These are phyloP conservation scores for Potentilla sterilis DNA, from an alignment of 306 rosid species.

Conservation along the genomic window DNA sequence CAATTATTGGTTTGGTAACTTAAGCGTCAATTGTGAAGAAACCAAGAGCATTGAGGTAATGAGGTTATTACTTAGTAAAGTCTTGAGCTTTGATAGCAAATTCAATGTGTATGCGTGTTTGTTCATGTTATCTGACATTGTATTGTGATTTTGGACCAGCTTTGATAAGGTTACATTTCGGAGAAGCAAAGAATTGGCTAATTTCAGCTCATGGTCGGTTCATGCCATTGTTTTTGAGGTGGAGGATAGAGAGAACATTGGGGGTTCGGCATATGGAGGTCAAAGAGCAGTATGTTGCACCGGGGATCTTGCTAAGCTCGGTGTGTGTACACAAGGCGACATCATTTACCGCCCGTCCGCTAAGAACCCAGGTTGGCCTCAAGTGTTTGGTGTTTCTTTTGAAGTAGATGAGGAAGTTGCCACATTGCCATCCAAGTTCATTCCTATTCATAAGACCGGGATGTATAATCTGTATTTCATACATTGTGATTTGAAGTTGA, in stretches of 20 bases:
- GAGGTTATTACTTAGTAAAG: neutral
- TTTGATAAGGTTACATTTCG: constrained; percentile 71
- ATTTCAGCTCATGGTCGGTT: constrained; percentile 68
- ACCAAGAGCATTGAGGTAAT: neutral
- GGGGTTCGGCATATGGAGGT: constrained; percentile 98
- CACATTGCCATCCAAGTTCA: constrained; percentile 50
- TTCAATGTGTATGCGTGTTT: constrained; percentile 1
- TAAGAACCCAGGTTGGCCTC: constrained; percentile 77
- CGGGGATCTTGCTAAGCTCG: constrained; percentile 82
- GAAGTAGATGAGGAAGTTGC: constrained; percentile 48
- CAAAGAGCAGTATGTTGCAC: constrained; percentile 99
- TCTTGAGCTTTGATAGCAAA: neutral
- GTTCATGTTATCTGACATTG: constrained; percentile 19
- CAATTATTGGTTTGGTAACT: neutral
- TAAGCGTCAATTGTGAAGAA: constrained; percentile 4
- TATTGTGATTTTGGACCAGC: constrained; percentile 51
- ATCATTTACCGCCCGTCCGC: constrained; percentile 69
- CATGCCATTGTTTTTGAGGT: constrained; percentile 92
- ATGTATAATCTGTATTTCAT: constrained; percentile 97
- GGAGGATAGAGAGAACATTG: constrained; percentile 89
- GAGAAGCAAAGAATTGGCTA: constrained; percentile 58
- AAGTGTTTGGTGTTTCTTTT: constrained; percentile 65
- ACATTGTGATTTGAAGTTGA: constrained; percentile 81
- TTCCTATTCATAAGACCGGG: constrained; percentile 73
- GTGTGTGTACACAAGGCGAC: constrained; percentile 79